Conservation (phyloP, 768 basidiomycete genomes). For the Panus rudis region DNA sequence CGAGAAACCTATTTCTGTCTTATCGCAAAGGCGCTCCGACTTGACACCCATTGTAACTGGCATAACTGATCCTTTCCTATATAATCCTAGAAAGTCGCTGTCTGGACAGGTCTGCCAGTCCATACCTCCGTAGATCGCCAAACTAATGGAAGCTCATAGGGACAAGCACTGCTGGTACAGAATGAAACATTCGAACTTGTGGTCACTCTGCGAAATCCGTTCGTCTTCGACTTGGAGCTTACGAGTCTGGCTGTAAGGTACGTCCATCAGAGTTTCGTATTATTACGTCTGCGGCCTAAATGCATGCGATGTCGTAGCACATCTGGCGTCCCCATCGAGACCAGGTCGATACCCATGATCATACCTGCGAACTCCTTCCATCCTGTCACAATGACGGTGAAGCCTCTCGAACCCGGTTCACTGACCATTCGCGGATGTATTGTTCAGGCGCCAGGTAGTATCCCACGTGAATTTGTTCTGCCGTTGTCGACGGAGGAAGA, state of each 20-base stretch:
- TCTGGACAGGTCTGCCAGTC: conserved; percentile 51
- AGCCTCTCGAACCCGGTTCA: conserved; percentile 54
- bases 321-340: conserved; percentile 69
- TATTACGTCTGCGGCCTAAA: too few species aligned
- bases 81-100: conserved; percentile 73
- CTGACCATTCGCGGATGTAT: conserved; percentile 73
- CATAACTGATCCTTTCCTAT: conserved; percentile 76
- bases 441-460: conserved; percentile 70
- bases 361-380: conserved; percentile 75
- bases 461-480: conserved; percentile 62
- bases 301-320: conserved; percentile 54
- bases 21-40: conserved; percentile 34
- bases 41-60: conserved; percentile 46
- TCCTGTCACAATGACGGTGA: conserved; percentile 63
- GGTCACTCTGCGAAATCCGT: conserved; percentile 85
- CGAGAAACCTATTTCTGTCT: conserved; percentile 59
- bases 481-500: conserved; percentile 70
- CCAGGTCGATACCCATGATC: conserved; percentile 51
- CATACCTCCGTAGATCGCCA: conserved; percentile 4
- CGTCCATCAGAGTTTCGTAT: conserved; percentile 5
- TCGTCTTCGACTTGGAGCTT: conserved; percentile 86
- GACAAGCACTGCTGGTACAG: conserved; percentile 64
- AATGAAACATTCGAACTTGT: conserved; percentile 79
- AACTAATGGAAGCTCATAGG: conserved; percentile 27
- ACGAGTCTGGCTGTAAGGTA: conserved; percentile 79